Conservation (phyloP, 2,329 filamentous ascomycete species). For the Ilyonectria robusta region DNA sequence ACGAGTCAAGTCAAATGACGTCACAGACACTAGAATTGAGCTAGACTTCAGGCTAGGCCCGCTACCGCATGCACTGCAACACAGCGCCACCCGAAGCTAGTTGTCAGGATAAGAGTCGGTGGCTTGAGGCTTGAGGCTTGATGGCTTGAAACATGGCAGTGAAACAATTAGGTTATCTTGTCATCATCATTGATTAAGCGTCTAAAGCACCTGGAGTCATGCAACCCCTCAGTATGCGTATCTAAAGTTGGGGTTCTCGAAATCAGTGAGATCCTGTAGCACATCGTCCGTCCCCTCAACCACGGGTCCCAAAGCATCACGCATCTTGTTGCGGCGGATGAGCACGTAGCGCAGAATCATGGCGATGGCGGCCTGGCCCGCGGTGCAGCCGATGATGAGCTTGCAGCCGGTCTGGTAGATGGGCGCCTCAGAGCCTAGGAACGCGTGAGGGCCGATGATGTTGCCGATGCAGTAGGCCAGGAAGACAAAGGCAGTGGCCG, state of each 20-base stretch:
- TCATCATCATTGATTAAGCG: neutral
- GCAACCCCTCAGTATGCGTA: conserved; percentile 43
- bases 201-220: neutral
- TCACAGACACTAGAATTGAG: too few species aligned
- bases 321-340: conserved; percentile 44
- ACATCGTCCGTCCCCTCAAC: conserved; percentile 36
- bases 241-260: conserved; percentile 48
- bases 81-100: neutral
- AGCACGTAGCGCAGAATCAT: conserved; percentile 39
- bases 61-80: too few species aligned
- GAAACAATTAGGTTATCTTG: conserved; percentile 12
- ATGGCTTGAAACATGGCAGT: conserved; percentile 9
- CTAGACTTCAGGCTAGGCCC: too few species aligned
- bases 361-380: conserved; percentile 39
- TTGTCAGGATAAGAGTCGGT: neutral
- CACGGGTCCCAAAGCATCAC: conserved; percentile 41
- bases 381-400: conserved; percentile 45
- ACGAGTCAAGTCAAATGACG: too few species aligned
- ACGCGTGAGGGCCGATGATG: conserved; percentile 53
- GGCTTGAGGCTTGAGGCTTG: too few species aligned
- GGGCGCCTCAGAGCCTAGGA: conserved; percentile 61
- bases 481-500: conserved; percentile 63
- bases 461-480: conserved; percentile 58
- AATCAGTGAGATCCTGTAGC: conserved; percentile 47
- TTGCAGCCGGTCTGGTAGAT: conserved; percentile 68